phyloP scores from a whole-genome alignment of 257 asterid species.

The Plectranthus barbatus region DNA sequence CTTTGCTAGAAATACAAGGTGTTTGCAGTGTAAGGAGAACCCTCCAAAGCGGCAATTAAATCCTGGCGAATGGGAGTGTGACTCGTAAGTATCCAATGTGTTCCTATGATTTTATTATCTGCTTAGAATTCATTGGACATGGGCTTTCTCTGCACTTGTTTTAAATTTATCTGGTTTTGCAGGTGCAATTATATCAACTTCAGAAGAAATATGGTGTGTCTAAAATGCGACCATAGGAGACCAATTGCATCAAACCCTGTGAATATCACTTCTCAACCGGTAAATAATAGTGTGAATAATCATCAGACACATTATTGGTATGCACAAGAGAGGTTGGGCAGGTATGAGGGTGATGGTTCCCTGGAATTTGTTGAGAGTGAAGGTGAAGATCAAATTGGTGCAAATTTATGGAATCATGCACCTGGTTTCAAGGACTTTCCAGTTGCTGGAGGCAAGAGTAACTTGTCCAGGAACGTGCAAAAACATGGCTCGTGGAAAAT shows the following conservation, averaged over 20 bases:
- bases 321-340: slow-evolving; percentile 23
- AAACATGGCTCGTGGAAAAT: slow-evolving; percentile 52
- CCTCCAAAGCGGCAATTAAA: slow-evolving; percentile 68
- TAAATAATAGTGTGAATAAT: slow-evolving; percentile 12
- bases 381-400: slow-evolving; percentile 19
- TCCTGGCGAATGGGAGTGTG: slow-evolving; percentile 98
- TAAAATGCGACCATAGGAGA: slow-evolving; percentile 84
- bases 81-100: slow-evolving; percentile 50
- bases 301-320: slow-evolving; percentile 29
- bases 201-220: slow-evolving; percentile 72
- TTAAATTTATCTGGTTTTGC: slow-evolving; percentile 1
- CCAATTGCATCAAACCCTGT: slow-evolving; percentile 38
- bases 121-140: background rate
- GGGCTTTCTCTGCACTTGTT: background rate
- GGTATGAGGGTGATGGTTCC: slow-evolving; percentile 11
- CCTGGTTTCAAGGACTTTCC: slow-evolving; percentile 53
- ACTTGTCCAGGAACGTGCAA: slow-evolving; percentile 36
- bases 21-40: slow-evolving; percentile 71
- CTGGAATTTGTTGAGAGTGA: slow-evolving; percentile 29
- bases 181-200: slow-evolving; percentile 93
- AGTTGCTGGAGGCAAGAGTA: slow-evolving; percentile 65
- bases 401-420: slow-evolving; percentile 18
- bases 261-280: slow-evolving; percentile 17
- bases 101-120: background rate
- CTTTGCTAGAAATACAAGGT: slow-evolving; percentile 79